Evolutionary conservation across 2,329 filamentous ascomycete species (phyloP).

Genomic region (Diaporthe vexans): DNA sequence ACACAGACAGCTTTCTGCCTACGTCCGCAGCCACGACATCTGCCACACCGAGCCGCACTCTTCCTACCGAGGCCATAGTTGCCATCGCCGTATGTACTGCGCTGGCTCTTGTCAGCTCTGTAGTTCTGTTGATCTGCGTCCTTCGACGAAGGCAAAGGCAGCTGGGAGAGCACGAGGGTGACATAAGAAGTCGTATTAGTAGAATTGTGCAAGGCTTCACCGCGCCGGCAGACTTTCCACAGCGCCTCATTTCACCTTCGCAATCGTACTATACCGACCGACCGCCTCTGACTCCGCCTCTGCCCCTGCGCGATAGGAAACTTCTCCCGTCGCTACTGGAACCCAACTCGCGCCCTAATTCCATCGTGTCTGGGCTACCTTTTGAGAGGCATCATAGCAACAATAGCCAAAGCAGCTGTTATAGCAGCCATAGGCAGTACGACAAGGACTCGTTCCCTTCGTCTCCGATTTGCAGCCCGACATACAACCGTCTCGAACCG

Average conservation of each 20-base stretch:
- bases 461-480: constrained; percentile 55
- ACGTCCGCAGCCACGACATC: constrained; percentile 42
- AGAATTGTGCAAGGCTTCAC: constrained; percentile 43
- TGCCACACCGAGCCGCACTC: constrained; percentile 44
- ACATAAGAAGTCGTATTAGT: constrained; percentile 43
- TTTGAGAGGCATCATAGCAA: constrained; percentile 36
- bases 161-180: constrained; percentile 41
- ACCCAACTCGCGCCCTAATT: constrained; percentile 33
- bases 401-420: constrained; percentile 30
- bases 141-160: constrained; percentile 51
- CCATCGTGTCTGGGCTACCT: constrained; percentile 41
- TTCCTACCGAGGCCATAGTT: constrained; percentile 58
- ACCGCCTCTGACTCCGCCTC: constrained; percentile 59
- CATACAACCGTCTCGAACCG: constrained; percentile 53
- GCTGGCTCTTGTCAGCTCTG: constrained; percentile 55
- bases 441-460: constrained; percentile 50
- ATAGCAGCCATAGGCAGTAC: constrained; percentile 37
- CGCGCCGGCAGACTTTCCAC: constrained; percentile 52
- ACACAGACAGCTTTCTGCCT: constrained; percentile 32
- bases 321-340: constrained; percentile 56
- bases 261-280: constrained; percentile 47
- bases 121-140: constrained; percentile 55
- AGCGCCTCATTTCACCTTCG: constrained; percentile 58
- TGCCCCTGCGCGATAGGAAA: constrained; percentile 62
- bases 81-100: constrained; percentile 60